These are phyloP conservation scores for Wickerhamomyces chambardii DNA, from an alignment of 805 yeast genomes.

Conservation along the genomic window DNA sequence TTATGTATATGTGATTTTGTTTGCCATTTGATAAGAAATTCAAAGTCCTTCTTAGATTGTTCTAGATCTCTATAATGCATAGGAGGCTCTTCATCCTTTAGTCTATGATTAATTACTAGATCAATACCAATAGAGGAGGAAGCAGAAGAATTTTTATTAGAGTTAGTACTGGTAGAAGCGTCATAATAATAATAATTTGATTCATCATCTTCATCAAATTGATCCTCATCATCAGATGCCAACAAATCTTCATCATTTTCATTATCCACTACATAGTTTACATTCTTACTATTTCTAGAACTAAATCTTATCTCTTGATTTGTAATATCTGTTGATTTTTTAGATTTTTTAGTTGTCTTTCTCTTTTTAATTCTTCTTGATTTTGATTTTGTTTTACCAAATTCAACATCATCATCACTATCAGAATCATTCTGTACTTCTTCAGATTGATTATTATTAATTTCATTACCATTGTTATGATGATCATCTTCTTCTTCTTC, in stretches of 20 bases:
- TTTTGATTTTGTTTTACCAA: conserved; percentile 16
- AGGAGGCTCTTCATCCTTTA: conserved; percentile 25
- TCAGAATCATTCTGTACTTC: conserved; percentile 20
- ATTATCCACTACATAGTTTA: conserved; percentile 70
- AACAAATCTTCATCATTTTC: conserved; percentile 37
- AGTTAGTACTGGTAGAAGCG: conserved; percentile 14
- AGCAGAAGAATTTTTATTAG: conserved; percentile 9
- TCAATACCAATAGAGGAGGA: conserved; percentile 23
- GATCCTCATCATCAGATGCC: conserved; percentile 22
- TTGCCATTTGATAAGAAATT: conserved; percentile 75
- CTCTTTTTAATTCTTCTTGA: conserved; percentile 15
- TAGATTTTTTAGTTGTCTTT: conserved; percentile 11
- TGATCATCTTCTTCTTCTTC: conserved; percentile 15
- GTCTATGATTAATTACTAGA: conserved; percentile 46
- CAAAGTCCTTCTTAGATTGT: conserved; percentile 51
- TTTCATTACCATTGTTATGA: conserved; percentile 10
- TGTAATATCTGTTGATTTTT: conserved; percentile 8
- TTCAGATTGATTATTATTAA: conserved; percentile 11
- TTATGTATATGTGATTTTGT: conserved; percentile 87
- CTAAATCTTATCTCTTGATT: conserved; percentile 64
- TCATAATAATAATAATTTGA: conserved; percentile 10
- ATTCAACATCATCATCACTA: conserved; percentile 29
- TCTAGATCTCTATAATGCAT: conserved; percentile 26
- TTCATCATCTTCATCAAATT: conserved; percentile 13
- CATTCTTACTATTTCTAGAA: conserved; percentile 51